Base-by-base conservation (phyloP, 2,329 filamentous ascomycete genomes). In the Colletotrichum limetticola region DNA sequence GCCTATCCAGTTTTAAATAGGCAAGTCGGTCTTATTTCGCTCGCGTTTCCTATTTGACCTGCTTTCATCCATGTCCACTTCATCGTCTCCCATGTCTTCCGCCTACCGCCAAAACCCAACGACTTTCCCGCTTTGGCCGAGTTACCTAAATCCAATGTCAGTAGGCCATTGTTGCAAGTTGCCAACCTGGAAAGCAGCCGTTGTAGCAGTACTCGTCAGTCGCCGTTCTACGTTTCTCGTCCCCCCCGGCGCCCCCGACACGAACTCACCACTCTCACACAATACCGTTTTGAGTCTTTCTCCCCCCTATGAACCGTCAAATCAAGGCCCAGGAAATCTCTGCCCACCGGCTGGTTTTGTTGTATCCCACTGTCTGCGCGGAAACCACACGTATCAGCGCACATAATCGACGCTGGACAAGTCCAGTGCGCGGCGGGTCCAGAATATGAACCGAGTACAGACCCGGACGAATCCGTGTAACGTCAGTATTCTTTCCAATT, bases 1-100 rank as follows among this genome's bases (percentile, higher is more conserved):
- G 55, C 68, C 68, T 30, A 28, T 56, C 66, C 32, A 35, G 63
- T 8, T 12, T 46, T 3, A 32, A 61, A 66, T 26, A 60, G 68
- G 68, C 62, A 71, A 66, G 24, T 66, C 46, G 19, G 24, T 66
- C 16, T 58, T 28, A 60, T 66, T 71, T 61, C 62, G 56, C 49
- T 71, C 68, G 56, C 24, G 56, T 66, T 66, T 71, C 68, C 68
- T 71, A 66, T 71, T 71, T 61, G 68, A 71, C 60, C 62, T 63
- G 53, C 49, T 71, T 71, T 56, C 68, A 42, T 56, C 68, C 68
- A 66, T 55, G 14, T 19, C 37, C 68, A 66, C 62, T 42, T 19
- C 37, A 19, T 26, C 42, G 12, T 24, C 28, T 35, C 55, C 62
- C 55, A 26, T 59, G 49, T 32, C 22, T 68, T 57, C 55, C 56